Percentiles rank a stretch among this genome's conserved stretches.
Conservation (phyloP, 2,329 filamentous ascomycete species). For the Epichloe festucae region DNA sequence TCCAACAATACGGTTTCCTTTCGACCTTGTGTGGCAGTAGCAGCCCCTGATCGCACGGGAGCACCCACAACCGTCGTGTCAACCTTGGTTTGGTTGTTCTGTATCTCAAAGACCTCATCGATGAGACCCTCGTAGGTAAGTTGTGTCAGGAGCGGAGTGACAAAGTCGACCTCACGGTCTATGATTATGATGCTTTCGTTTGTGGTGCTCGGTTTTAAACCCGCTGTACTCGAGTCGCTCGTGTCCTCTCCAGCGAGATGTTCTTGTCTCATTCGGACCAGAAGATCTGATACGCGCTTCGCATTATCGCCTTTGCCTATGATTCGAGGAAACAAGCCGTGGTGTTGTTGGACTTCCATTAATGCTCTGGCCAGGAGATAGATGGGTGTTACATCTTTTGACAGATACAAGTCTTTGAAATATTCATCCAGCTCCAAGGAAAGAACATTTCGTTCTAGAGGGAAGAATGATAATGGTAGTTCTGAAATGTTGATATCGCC, state of each 20-base stretch:
- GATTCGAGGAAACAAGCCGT: constrained; percentile 89
- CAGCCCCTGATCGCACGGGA: constrained; percentile 48
- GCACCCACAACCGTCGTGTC: constrained; percentile 79
- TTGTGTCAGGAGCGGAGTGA: constrained; percentile 83
- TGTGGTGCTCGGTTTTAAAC: constrained; percentile 70
- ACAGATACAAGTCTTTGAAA: constrained; percentile 76
- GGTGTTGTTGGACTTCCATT: constrained; percentile 84
- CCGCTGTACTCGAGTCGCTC: constrained; percentile 45
- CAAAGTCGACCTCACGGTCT: constrained; percentile 88
- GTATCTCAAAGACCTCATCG: constrained; percentile 84
- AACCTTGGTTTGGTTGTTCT: constrained; percentile 85
- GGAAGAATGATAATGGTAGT: constrained; percentile 79
- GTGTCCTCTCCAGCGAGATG: constrained; percentile 66
- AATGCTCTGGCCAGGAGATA: constrained; percentile 82
- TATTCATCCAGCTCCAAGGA: constrained; percentile 82
- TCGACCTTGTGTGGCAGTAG: constrained; percentile 43
- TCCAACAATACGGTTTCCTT: constrained; percentile 86
- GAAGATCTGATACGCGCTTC: constrained; percentile 72
- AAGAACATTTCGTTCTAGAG: constrained; percentile 79
- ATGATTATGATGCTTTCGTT: constrained; percentile 90
- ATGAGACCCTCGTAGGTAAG: constrained; percentile 93
- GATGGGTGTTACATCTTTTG: constrained; percentile 81
- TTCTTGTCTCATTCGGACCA: constrained; percentile 86
- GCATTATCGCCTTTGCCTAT: constrained; percentile 94
- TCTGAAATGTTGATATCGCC: constrained; percentile 86